Conservation (phyloP, 139 green algal species). For the Cymbomonas tetramitiformis region DNA sequence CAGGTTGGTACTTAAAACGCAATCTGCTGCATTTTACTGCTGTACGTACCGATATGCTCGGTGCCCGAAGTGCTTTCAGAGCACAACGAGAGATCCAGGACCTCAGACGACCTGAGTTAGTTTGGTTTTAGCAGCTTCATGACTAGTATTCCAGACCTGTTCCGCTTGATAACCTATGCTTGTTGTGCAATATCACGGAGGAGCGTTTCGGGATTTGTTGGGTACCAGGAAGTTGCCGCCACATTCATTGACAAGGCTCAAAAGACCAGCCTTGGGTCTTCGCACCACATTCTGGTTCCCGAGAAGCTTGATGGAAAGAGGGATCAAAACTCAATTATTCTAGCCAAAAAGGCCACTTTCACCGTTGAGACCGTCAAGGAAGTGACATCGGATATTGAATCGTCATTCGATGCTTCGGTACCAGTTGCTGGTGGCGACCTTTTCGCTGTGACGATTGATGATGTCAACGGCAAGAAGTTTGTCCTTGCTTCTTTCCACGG, state of each 20-base stretch:
- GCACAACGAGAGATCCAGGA: no score
- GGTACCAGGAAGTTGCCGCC: constrained; percentile 10
- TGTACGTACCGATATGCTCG: no score
- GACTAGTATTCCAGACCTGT: no score
- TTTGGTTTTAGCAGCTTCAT: no score
- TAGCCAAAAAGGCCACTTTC: background rate
- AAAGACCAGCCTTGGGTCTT: background rate
- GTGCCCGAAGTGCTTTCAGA: no score
- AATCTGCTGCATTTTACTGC: no score
- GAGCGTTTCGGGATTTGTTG: no score
- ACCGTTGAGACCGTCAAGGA: background rate
- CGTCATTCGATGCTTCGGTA: background rate
- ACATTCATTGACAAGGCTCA: background rate
- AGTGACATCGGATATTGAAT: background rate
- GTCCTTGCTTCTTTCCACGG: constrained; percentile 17
- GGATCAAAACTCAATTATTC: constrained; percentile 16
- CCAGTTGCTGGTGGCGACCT: constrained; percentile 1
- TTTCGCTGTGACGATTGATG: background rate
- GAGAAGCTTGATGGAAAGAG: background rate
- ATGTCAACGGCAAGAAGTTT: background rate
- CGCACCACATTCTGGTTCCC: constrained; percentile 4
- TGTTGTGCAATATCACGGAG: no score
- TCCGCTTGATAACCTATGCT: no score
- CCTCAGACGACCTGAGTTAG: no score
- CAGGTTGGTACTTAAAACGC: no score